Conservation (phyloP, 306 rosid species). For the Castanea crenata region DNA sequence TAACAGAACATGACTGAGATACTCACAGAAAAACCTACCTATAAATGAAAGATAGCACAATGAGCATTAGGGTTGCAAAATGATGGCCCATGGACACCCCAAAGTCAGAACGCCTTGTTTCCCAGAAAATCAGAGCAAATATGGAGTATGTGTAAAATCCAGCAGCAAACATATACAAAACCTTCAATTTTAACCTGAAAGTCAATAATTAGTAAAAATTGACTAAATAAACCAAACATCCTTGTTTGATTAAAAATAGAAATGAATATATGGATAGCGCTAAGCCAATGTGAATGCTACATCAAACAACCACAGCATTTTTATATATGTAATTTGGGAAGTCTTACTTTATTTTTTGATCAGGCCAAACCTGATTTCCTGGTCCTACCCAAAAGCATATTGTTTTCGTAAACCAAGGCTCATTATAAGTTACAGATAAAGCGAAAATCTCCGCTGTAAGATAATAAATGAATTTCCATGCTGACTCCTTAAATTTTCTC, state of each 20-base stretch:
- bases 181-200: slow-evolving; percentile 92
- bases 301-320: slow-evolving; percentile 14
- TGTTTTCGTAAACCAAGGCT: slow-evolving; percentile 87
- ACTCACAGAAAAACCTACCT: slow-evolving; percentile 44
- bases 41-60: slow-evolving; percentile 70
- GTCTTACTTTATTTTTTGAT: slow-evolving; percentile 81
- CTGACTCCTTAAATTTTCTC: slow-evolving; percentile 88
- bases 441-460: slow-evolving; percentile 82
- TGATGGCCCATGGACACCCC: slow-evolving; percentile 95
- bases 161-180: slow-evolving; percentile 74
- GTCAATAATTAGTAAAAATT: slow-evolving; percentile 12
- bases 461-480: slow-evolving; percentile 89
- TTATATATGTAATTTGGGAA: slow-evolving; percentile 10
- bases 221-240: slow-evolving; percentile 13
- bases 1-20: slow-evolving; percentile 8
- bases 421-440: slow-evolving; percentile 64
- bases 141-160: slow-evolving; percentile 93
- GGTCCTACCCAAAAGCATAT: slow-evolving; percentile 89
- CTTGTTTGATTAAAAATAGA: slow-evolving; percentile 9
- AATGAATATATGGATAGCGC: not conserved
- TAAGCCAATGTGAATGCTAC: slow-evolving; percentile 7
- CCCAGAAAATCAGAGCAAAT: slow-evolving; percentile 94
- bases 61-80: slow-evolving; percentile 76
- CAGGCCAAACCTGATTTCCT: slow-evolving; percentile 91
- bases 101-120: slow-evolving; percentile 94